These are phyloP conservation scores for Onygena corvina DNA, from an alignment of 2,329 filamentous ascomycete genomes.

Conservation along the genomic window DNA sequence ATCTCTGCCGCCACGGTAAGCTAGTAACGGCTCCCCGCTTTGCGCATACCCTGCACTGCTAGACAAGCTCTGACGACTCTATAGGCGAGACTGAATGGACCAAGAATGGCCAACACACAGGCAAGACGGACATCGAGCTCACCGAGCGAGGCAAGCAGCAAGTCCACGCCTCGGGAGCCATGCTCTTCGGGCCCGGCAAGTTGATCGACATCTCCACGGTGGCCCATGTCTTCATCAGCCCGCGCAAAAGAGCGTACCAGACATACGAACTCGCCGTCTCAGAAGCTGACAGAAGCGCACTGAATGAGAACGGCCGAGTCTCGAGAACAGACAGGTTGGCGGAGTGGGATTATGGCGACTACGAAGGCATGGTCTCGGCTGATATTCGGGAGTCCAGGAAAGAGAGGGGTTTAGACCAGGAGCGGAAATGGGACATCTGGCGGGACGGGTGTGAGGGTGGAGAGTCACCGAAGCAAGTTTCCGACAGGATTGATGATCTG, in stretches of 20 bases:
- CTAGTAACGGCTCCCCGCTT: constrained; percentile 7
- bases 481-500: constrained; percentile 32
- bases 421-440: constrained; percentile 39
- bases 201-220: constrained; percentile 42
- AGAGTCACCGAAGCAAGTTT: constrained; percentile 35
- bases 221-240: constrained; percentile 40
- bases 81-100: constrained; percentile 39
- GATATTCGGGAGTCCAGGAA: constrained; percentile 40
- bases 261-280: constrained; percentile 40
- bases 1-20: constrained; percentile 30
- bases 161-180: constrained; percentile 34
- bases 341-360: constrained; percentile 54
- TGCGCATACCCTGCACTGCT: not conserved
- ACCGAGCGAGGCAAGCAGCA: constrained; percentile 34
- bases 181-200: constrained; percentile 40
- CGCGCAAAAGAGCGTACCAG: constrained; percentile 37
- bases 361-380: constrained; percentile 45
- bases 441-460: constrained; percentile 46
- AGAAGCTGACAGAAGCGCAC: constrained; percentile 18
- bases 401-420: constrained; percentile 36
- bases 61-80: not conserved
- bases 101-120: constrained; percentile 37
- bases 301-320: constrained; percentile 26
- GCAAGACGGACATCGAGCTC: constrained; percentile 35
- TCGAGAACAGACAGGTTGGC: constrained; percentile 41